Conservation (phyloP, 495 filamentous ascomycete species). For the Annulohypoxylon maeteangense region DNA sequence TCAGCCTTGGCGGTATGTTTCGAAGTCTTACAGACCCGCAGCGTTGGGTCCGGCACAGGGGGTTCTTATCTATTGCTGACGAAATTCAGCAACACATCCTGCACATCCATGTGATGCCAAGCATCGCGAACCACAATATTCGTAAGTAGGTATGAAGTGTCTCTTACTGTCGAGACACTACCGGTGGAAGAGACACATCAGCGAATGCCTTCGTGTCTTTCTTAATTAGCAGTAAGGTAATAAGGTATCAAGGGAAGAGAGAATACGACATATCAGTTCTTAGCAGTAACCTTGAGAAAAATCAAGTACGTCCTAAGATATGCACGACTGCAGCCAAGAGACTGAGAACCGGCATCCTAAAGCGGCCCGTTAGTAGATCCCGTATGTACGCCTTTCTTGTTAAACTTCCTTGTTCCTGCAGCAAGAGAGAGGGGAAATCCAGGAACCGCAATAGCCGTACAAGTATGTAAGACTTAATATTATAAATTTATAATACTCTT, state of each 20-base stretch:
- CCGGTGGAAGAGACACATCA: neutral
- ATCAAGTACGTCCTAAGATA: too few species aligned
- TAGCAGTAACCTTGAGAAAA: neutral
- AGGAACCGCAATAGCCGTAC: neutral
- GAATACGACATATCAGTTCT: neutral
- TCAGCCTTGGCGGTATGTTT: conserved; percentile 8
- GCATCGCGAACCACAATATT: conserved; percentile 12
- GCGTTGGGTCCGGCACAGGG: conserved; percentile 20
- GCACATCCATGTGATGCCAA: conserved; percentile 7
- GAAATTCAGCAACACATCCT: conserved; percentile 2
- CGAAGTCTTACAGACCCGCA: conserved; percentile 15
- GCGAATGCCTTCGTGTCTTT: neutral
- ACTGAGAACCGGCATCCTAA: neutral
- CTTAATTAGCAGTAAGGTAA: too few species aligned
- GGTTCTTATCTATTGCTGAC: neutral
- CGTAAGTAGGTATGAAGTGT: too few species aligned
- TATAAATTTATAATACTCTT: too few species aligned
- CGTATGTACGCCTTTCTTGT: conserved; percentile 10
- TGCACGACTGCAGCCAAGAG: conserved; percentile 8
- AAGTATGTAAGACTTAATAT: too few species aligned
- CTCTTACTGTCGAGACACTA: too few species aligned
- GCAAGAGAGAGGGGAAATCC: neutral
- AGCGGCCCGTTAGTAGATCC: conserved; percentile 19
- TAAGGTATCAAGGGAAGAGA: neutral
- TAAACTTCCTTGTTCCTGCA: neutral